Evolutionary conservation across 345 rosid genomes (phyloP).

Genomic region (Eutrema yunnanense): DNA sequence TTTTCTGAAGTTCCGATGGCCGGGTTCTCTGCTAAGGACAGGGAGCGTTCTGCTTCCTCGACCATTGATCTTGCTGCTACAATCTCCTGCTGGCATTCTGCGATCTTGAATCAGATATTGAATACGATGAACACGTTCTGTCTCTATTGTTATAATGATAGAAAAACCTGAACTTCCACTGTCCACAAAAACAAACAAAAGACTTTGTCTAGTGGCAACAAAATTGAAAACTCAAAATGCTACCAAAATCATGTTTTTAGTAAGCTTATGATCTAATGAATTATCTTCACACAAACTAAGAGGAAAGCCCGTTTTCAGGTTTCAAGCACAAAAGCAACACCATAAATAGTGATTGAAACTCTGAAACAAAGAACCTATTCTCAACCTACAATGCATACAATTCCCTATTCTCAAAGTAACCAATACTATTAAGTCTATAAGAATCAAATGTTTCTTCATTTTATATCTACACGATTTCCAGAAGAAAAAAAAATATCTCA

Average conservation of each 20-base stretch:
- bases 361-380: background rate
- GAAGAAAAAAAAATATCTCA: slow-evolving; percentile 1
- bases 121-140: background rate
- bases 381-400: no score
- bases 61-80: slow-evolving; percentile 65
- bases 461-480: background rate
- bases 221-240: background rate
- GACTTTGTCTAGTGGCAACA: background rate
- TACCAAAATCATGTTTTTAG: background rate
- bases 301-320: background rate
- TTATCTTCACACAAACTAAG: background rate
- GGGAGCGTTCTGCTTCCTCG: slow-evolving; percentile 65
- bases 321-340: slow-evolving; percentile 7
- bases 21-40: slow-evolving; percentile 24
- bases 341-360: background rate
- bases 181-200: background rate
- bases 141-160: background rate
- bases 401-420: background rate
- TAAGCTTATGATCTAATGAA: background rate
- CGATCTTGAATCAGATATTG: slow-evolving; percentile 47
- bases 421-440: background rate
- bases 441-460: background rate
- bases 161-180: background rate
- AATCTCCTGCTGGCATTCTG: slow-evolving; percentile 70
- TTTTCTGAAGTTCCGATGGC: slow-evolving; percentile 7